Conservation (phyloP, 345 rosid species). For the Laguncularia racemosa region DNA sequence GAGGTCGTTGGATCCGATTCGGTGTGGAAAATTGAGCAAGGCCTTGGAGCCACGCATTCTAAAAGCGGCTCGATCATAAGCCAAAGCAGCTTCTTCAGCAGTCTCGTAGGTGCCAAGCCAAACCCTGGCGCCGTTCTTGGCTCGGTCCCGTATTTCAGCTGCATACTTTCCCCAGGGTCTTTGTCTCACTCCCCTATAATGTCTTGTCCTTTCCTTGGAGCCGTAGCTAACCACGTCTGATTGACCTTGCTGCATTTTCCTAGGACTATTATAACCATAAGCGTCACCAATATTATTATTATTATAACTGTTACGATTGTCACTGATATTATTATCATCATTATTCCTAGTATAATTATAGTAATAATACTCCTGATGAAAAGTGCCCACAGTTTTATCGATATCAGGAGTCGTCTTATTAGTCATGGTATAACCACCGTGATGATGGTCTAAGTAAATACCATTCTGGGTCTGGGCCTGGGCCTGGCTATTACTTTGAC, state of each 20-base stretch:
- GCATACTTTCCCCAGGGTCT: conserved; percentile 34
- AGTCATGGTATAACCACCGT: too few relatives aligned
- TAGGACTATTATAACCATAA: too few relatives aligned
- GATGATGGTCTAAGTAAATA: too few relatives aligned
- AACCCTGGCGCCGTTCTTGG: conserved; percentile 28
- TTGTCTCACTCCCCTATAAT: conserved; percentile 31
- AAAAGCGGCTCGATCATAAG: conserved; percentile 28
- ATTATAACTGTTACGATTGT: too few relatives aligned
- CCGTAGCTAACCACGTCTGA: conserved; percentile 7
- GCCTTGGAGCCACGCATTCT: conserved; percentile 18
- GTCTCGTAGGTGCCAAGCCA: conserved; percentile 33
- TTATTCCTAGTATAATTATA: too few relatives aligned
- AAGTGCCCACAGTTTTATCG: too few relatives aligned
- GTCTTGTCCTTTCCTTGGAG: conserved; percentile 23
- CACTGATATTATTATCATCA: too few relatives aligned
- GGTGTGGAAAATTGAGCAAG: conserved; percentile 23
- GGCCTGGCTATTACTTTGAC: too few relatives aligned
- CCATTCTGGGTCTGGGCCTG: too few relatives aligned
- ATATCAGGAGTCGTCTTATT: too few relatives aligned
- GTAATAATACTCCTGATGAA: too few relatives aligned
- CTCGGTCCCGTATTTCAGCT: conserved; percentile 27
- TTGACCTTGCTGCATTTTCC: background rate
- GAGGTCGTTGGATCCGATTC: conserved; percentile 7
- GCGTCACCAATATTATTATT: too few relatives aligned
- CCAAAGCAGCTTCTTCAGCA: conserved; percentile 30